Evolutionary conservation across 192 early-diverging fungal genomes (phyloP).

Genomic region (Umbelopsis vinacea): DNA sequence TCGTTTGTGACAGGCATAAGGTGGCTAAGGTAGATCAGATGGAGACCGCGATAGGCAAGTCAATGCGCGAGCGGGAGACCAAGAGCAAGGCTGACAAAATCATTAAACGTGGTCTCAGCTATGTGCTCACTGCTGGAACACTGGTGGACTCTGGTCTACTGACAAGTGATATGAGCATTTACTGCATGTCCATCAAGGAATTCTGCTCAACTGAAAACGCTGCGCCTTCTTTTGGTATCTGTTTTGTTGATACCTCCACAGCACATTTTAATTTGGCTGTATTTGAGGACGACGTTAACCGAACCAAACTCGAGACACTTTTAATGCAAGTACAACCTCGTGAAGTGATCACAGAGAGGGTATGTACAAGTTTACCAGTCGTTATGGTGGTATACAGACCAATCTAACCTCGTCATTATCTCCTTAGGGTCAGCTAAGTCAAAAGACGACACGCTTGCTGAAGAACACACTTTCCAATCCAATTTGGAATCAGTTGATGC

Average conservation of each 20-base stretch:
- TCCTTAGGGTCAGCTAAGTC: constrained; percentile 52
- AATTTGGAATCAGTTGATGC: constrained; percentile 66
- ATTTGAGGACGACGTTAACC: constrained; percentile 84
- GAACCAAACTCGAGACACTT: constrained; percentile 92
- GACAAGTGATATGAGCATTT: constrained; percentile 89
- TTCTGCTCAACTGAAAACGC: constrained; percentile 35
- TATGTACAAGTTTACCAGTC: constrained; percentile 13
- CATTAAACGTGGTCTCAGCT: constrained; percentile 84
- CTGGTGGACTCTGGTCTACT: constrained; percentile 87
- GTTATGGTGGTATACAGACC: background rate
- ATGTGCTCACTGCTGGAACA: constrained; percentile 89
- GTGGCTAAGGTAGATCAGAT: constrained; percentile 98
- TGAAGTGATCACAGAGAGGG: constrained; percentile 89
- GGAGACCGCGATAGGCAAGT: constrained; percentile 93
- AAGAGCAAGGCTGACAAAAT: constrained; percentile 68
- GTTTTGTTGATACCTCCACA: constrained; percentile 95
- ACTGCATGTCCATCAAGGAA: constrained; percentile 92
- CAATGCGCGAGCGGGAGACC: constrained; percentile 77
- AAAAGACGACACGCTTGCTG: constrained; percentile 57
- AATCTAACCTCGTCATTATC: background rate
- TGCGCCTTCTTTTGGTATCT: constrained; percentile 75
- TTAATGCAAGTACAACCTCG: constrained; percentile 90
- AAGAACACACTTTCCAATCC: constrained; percentile 64
- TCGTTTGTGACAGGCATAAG: constrained; percentile 53
- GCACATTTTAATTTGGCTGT: constrained; percentile 85